Base-by-base conservation (phyloP, 2,329 filamentous ascomycete genomes). In the Fusarium abutilonis region DNA sequence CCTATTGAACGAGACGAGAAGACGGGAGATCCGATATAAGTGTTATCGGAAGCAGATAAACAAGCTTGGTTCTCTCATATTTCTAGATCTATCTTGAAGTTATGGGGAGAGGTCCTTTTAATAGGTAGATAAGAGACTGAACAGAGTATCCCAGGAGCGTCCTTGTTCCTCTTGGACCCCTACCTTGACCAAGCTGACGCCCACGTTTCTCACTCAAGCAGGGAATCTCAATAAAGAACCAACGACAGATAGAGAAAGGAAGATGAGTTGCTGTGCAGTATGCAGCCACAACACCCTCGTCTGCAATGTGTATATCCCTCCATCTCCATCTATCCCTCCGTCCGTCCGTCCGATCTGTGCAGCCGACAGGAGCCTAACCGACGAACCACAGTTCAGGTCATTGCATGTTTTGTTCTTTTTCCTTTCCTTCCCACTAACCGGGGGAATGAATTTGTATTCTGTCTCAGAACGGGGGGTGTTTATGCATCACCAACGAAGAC, bases 261-360 rank as follows among this genome's bases (percentile, higher is more conserved):
- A 21, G 26, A 45, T 31, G 55, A 42, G 46, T 14, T 45, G 34
- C 23, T 31, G 23, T 15, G 29, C 13, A 34, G 32, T 23, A 53
- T 57, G 59, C 52, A 62, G 44, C 57, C 46, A 52, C 53, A 56
- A 50, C 35, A 44, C 44, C 32, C 52, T 42, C 36, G 42, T 40
- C 51, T 45, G 31, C 54, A 54, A 50, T 56, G 46, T 56, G n/a
- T 31, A 57, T 45, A 26, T 29, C 9, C 28, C 9, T 56, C 63
- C 68, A 53, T 64, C 63, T 23, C 21, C 28, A 29, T 29, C 8
- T 8, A 5, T 29, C 36, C 39, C 50, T 67, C 67, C 66, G 34
- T 63, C 67, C 58, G 53, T 56, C 63, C 68, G 53, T 64, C 64
- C 58, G 48, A 53, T 42, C 50, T 44, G 52, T 64, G 38, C 43